Base-by-base conservation (phyloP, 257 asterid species). In the Salvia splendens region DNA sequence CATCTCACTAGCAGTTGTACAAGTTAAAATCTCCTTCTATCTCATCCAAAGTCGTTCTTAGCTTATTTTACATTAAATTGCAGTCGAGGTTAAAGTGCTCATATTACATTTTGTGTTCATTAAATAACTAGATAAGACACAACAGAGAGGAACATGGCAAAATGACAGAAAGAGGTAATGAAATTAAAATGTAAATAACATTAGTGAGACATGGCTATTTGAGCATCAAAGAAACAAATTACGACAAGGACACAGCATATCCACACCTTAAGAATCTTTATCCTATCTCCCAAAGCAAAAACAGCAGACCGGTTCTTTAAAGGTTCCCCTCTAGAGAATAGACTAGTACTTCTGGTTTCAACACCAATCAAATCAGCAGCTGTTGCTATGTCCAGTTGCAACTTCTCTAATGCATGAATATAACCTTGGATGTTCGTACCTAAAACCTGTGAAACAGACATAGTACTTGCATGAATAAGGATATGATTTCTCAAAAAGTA, bases 221-320 rank as follows among this genome's bases (percentile, higher is more conserved):
- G 15, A 8, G 15, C 45, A 28, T 5, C 30, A 10, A 12, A 62
- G 16, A 32, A 59, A 69, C 30, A 35, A 69, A 56, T 35, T 30
- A 62, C 36, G 45, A 46, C 57, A 72, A 62, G 55, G 48, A n/a
- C 58, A 49, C 24, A 20, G 42, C 16, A 67, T 14, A 68, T 40
- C 56, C 72, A 46, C 60, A 93, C 99, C 99, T 91, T 94, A 66
- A 94, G 96, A 84, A 94, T 87, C 70, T 82, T 85, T 78, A 94
- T 91, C 84, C 99, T 87, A 49, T 94, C 97, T 62, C 99, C 99
- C 84, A 94, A 69, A 79, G 97, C 91, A 87, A 88, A 94, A 79
- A 94, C 96, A 72, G 99, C 90, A 77, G 99, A 94, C 33, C 97
- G 92, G 72, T 94, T 94, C 87, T 91, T 94, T 86, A 94, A 77